Evolutionary conservation across 2,329 filamentous ascomycete genomes (phyloP).

Genomic region (Zarea fungicola): DNA sequence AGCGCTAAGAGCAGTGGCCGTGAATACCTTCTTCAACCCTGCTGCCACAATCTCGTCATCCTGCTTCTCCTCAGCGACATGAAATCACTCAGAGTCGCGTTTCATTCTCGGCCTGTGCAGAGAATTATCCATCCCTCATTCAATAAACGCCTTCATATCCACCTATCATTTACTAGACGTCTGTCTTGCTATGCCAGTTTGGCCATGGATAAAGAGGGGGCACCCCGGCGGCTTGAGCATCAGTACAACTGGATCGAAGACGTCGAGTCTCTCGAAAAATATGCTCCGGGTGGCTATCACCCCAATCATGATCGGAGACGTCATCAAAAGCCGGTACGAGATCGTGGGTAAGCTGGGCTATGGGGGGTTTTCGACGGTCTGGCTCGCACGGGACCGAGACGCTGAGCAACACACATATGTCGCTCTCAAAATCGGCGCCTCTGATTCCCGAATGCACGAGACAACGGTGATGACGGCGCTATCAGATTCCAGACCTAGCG

Average conservation of each 20-base stretch:
- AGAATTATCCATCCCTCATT: background rate
- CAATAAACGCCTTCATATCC: background rate
- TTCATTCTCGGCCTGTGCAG: background rate
- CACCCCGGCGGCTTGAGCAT: background rate
- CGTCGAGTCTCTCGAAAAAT: slow-evolving; percentile 7
- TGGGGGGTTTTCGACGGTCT: slow-evolving; percentile 35
- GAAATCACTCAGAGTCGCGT: background rate
- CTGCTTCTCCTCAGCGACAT: background rate
- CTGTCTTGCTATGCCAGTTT: background rate
- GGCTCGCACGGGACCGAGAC: slow-evolving; percentile 36
- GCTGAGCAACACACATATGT: slow-evolving; percentile 13
- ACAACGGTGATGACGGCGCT: background rate
- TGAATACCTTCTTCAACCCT: background rate
- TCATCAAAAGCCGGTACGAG: slow-evolving; percentile 25
- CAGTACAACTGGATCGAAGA: slow-evolving; percentile 9
- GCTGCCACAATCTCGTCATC: background rate
- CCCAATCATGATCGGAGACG: background rate
- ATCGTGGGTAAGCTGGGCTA: slow-evolving; percentile 34
- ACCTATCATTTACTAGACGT: background rate
- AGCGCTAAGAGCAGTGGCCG: background rate
- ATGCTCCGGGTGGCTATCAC: slow-evolving; percentile 1
- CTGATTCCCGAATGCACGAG: slow-evolving; percentile 1
- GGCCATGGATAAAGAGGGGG: background rate
- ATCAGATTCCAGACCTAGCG: background rate
- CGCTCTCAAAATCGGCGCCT: slow-evolving; percentile 16